Conservation (phyloP, 2,329 filamentous ascomycete species). For the Trichoderma pleuroti region DNA sequence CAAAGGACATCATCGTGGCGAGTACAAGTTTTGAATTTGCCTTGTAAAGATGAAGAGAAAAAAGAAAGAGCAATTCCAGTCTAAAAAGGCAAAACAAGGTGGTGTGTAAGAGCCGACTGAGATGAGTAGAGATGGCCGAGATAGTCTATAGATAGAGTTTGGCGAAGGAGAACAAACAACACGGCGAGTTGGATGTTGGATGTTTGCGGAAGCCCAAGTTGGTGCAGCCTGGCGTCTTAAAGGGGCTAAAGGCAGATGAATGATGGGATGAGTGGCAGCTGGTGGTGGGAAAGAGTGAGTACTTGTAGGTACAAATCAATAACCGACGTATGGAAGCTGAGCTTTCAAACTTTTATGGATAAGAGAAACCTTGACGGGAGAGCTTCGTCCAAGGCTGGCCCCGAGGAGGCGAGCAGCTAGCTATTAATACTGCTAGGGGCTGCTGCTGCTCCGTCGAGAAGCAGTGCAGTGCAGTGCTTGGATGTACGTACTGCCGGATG, state of each 20-base stretch:
- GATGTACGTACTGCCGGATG: conserved; percentile 1
- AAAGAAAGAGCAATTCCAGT: neutral
- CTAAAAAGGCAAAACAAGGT: neutral
- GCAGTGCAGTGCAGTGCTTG: neutral
- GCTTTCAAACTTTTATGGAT: neutral
- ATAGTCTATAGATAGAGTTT: conserved; percentile 1
- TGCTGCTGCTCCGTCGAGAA: neutral
- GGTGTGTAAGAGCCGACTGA: neutral
- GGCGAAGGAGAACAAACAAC: neutral
- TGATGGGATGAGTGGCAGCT: neutral
- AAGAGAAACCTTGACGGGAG: neutral
- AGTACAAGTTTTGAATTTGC: neutral
- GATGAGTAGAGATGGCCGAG: neutral
- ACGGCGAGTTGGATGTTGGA: neutral
- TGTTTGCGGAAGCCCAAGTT: neutral
- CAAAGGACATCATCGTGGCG: conserved; percentile 48
- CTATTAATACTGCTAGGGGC: conserved; percentile 3
- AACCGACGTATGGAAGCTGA: neutral
- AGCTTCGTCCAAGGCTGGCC: neutral
- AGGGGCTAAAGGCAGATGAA: neutral
- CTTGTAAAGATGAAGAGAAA: neutral
- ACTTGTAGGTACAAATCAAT: neutral
- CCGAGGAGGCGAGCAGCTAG: conserved; percentile 13
- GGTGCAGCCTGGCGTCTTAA: neutral
- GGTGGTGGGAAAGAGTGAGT: neutral